phyloP scores from a whole-genome alignment of 2,329 filamentous ascomycete genomes.

The Incumbomyces delicatus region DNA sequence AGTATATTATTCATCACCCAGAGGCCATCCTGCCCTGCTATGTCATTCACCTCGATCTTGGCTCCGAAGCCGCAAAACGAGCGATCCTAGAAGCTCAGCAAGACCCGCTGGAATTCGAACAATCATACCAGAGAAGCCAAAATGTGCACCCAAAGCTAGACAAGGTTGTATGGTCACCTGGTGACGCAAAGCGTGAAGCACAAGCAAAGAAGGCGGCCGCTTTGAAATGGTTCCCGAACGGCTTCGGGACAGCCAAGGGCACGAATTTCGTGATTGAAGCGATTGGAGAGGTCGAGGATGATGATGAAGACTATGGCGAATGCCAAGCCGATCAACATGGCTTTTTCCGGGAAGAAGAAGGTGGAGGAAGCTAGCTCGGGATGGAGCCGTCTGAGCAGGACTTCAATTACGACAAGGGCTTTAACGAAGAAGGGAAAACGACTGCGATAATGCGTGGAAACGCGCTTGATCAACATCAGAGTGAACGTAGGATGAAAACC shows the following conservation, averaged over 20 bases:
- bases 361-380: not conserved
- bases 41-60: slow-evolving; percentile 38
- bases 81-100: slow-evolving; percentile 16
- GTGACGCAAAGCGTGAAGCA: slow-evolving; percentile 29
- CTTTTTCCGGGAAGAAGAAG: not conserved
- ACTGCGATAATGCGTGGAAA: not conserved
- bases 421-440: not conserved
- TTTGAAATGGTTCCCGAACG: slow-evolving; percentile 40
- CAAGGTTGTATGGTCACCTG: slow-evolving; percentile 22
- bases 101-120: not conserved
- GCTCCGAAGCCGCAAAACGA: slow-evolving; percentile 22
- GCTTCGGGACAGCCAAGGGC: slow-evolving; percentile 36
- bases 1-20: slow-evolving; percentile 38
- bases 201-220: slow-evolving; percentile 33
- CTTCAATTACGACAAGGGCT: not conserved
- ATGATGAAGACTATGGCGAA: slow-evolving; percentile 36
- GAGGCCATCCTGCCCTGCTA: slow-evolving; percentile 38
- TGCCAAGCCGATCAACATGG: slow-evolving; percentile 25
- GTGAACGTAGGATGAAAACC: not conserved
- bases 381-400: not conserved
- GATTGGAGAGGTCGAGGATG: slow-evolving; percentile 33
- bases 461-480: not conserved
- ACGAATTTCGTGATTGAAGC: slow-evolving; percentile 38
- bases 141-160: slow-evolving; percentile 15
- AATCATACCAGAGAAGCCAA: slow-evolving; percentile 11